These are phyloP conservation scores for Spiraea crenata DNA, from an alignment of 331 rosid species.

Conservation along the genomic window DNA sequence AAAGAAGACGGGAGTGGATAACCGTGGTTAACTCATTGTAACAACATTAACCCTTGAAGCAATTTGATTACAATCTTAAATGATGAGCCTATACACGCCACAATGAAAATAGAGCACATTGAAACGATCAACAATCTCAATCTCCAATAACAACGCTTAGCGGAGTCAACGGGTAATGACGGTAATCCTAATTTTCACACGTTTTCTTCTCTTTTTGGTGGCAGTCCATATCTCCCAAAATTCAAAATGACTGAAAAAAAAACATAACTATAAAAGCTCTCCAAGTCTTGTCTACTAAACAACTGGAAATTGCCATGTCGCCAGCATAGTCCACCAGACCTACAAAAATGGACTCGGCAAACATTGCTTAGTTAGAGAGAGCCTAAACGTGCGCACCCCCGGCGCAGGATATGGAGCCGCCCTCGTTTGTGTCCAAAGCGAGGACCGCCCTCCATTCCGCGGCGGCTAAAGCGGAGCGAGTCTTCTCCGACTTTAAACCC, in stretches of 20 bases:
- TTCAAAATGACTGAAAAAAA: background rate
- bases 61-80: no score
- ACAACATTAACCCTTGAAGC: no score
- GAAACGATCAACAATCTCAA: no score
- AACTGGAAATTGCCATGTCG: background rate
- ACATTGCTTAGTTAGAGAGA: background rate
- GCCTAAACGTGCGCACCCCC: constrained; percentile 30
- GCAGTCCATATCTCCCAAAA: background rate
- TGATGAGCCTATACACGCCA: no score
- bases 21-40: no score
- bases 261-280: background rate
- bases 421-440: constrained; percentile 88
- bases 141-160: no score
- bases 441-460: constrained; percentile 96
- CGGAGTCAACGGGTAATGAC: no score
- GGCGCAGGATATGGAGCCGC: constrained; percentile 66
- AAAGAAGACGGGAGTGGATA: no score
- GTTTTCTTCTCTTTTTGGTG: no score
- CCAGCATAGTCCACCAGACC: background rate
- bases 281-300: background rate
- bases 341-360: constrained; percentile 1
- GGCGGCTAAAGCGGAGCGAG: constrained; percentile 99
- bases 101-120: no score
- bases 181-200: no score
- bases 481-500: constrained; percentile 67